These are phyloP conservation scores for Penicillium nucicola DNA, from an alignment of 495 filamentous ascomycete genomes.

Conservation along the genomic window DNA sequence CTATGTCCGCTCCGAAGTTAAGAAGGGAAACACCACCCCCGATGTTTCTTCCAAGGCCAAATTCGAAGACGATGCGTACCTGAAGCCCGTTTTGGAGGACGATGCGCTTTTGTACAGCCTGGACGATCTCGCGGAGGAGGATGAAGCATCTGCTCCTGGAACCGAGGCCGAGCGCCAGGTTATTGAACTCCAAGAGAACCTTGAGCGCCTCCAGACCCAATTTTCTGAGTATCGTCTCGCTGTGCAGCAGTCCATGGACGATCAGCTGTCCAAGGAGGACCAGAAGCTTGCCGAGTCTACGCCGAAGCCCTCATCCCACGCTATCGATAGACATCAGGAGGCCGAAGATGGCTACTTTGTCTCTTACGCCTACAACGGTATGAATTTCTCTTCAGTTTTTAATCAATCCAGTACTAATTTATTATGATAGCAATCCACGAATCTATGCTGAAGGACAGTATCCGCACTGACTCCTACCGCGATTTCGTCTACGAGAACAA, in stretches of 20 bases:
- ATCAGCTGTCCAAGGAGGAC: constrained; percentile 57
- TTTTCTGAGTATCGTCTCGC: constrained; percentile 69
- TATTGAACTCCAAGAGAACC: constrained; percentile 63
- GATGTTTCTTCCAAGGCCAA: constrained; percentile 53
- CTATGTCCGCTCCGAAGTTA: constrained; percentile 61
- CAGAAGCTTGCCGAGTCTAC: constrained; percentile 28
- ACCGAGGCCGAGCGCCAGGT: constrained; percentile 54
- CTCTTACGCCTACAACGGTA: constrained; percentile 76
- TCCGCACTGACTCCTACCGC: constrained; percentile 65
- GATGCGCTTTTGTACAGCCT: constrained; percentile 81
- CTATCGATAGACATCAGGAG: constrained; percentile 28
- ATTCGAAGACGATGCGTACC: constrained; percentile 70
- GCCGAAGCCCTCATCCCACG: constrained; percentile 10
- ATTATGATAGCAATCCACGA: constrained; percentile 71
- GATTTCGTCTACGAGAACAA: constrained; percentile 81
- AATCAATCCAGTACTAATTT: constrained; percentile 13
- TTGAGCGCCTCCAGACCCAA: constrained; percentile 61
- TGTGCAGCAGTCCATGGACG: constrained; percentile 68
- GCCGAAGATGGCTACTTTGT: constrained; percentile 69
- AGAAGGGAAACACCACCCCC: constrained; percentile 48
- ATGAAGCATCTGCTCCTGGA: constrained; percentile 17
- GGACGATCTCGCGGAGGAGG: constrained; percentile 63
- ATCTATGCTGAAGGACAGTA: constrained; percentile 78
- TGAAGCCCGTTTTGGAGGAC: constrained; percentile 85
- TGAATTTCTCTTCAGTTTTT: constrained; percentile 5